Percentiles rank a stretch among this genome's conserved stretches.
phyloP scores from a whole-genome alignment of 371 early-diverging fungal genomes.

The Nematocida sp. region DNA sequence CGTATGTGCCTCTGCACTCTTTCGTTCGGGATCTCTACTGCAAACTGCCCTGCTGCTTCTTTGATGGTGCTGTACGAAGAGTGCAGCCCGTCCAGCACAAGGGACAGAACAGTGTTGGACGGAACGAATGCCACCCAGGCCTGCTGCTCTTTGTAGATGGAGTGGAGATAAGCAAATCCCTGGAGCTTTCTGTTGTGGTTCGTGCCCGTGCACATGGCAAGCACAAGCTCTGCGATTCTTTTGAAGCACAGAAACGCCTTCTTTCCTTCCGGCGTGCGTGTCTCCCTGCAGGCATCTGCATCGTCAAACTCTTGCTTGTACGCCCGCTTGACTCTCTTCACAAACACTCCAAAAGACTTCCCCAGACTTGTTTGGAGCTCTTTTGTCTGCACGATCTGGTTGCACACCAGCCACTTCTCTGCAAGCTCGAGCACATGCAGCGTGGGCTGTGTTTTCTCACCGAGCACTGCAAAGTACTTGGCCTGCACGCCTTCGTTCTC shows the following conservation, averaged over 20 bases:
- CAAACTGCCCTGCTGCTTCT: no score
- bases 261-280: not conserved
- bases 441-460: not conserved
- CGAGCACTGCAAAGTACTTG: constrained; percentile 36
- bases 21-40: no score
- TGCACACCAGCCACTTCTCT: constrained; percentile 5
- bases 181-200: constrained; percentile 18
- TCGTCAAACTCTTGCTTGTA: not conserved
- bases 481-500: constrained; percentile 24
- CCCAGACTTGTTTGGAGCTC: constrained; percentile 35
- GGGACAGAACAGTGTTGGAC: no score
- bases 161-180: constrained; percentile 19
- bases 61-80: no score
- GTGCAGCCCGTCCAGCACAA: no score
- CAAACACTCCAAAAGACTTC: not conserved
- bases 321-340: not conserved
- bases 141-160: no score
- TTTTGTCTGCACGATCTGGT: constrained; percentile 20
- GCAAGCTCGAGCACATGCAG: not conserved
- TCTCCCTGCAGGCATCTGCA: not conserved
- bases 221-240: not conserved
- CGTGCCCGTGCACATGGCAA: constrained; percentile 10
- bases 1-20: no score
- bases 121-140: no score
- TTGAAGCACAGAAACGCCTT: not conserved